Evolutionary conservation across 148 eudicot genomes (phyloP).

Genomic region (Vaccinium vitisidaea): DNA sequence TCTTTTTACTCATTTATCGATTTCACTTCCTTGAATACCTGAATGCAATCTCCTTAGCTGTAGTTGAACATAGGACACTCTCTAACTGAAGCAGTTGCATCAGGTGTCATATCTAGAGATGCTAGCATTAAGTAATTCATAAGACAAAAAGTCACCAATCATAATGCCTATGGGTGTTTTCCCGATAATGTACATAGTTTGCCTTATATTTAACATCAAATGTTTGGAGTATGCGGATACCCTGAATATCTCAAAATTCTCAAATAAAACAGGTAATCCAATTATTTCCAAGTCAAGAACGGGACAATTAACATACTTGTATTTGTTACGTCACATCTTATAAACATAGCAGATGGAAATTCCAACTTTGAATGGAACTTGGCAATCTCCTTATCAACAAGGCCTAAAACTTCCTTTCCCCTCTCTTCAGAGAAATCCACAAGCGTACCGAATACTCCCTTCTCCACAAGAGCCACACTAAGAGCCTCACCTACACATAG

Average conservation of each 20-base stretch:
- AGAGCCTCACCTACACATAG: constrained; percentile 60
- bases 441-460: constrained; percentile 77
- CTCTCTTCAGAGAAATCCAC: constrained; percentile 63
- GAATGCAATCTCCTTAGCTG: not conserved
- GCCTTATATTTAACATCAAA: not conserved
- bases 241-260: not conserved
- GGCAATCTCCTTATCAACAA: constrained; percentile 44
- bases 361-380: constrained; percentile 50
- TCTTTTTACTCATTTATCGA: not conserved
- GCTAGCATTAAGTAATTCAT: not conserved
- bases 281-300: not conserved
- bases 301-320: constrained; percentile 37
- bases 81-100: not conserved
- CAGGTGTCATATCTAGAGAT: not conserved
- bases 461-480: constrained; percentile 65
- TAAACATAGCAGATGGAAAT: constrained; percentile 57
- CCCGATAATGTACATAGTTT: not conserved
- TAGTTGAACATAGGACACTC: not conserved
- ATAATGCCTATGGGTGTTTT: not conserved
- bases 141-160: not conserved
- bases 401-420: constrained; percentile 57
- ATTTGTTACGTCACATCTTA: constrained; percentile 75
- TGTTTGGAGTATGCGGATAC: not conserved
- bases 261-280: not conserved
- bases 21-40: constrained; percentile 7